Evolutionary conservation across 2,329 filamentous ascomycete species (phyloP), one percentile per base, ranked within the genome.

Genomic region (Dothideomycetes sp.): DNA sequence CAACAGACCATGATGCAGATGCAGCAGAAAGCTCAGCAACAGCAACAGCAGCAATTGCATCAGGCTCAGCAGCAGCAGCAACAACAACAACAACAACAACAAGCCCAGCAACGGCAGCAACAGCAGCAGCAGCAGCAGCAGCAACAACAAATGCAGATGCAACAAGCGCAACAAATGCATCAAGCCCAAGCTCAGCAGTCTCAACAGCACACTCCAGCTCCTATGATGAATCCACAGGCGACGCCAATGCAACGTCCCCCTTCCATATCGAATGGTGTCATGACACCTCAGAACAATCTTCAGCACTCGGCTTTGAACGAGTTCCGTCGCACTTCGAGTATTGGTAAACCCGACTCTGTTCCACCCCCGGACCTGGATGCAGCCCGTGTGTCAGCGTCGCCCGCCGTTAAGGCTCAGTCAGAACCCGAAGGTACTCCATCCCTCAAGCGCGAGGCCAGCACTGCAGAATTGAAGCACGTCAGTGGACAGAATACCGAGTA

Each of bases 221-320:
- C 43, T 11, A 33, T 39, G 32, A 32, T 38, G 25, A 46, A 44
- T 12, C 44, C 47, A 3, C 60, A 64, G 43, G 61, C 65, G 41
- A 70, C 64, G 22, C 57, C 41, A 68, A 70, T 43, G 68, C 67
- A 28, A 18, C 31, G 40, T 6, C 40, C 31, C 4, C n/a, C 40
- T 25, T 24, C 33, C 10, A 31, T 22, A 9, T 27, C 18, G 12
- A 42, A 62, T 65, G 12, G 33, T 9, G 20, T 42, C 16, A 13
- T 40, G n/a, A 69, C 67, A 28, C 67, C 67, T 22, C 65, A 69
- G 44, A 41, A 55, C 19, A 62, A 66, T 33, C 49, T 56, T 46
- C 53, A 56, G 51, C 48, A 48, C 6, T 32, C 45, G 12, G 43
- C 67, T 1, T 59, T 56, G 2, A 41, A 51, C 17, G 55, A 56